Percentiles rank a stretch among this genome's conserved stretches.
Evolutionary conservation across 768 basidiomycete genomes (phyloP).

Genomic region (Thelephora ganbajun): DNA sequence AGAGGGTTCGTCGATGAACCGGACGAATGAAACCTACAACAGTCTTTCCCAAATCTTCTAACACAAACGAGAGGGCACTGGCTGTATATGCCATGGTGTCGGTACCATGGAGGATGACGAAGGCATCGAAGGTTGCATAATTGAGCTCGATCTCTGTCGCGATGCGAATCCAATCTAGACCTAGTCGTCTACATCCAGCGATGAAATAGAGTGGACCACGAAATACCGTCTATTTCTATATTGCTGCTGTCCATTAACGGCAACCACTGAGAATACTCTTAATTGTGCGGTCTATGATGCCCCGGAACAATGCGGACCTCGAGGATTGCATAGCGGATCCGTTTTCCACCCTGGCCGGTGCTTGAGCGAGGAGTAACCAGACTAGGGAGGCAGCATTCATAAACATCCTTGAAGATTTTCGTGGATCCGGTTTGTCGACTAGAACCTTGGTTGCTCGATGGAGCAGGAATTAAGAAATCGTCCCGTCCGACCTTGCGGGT

Average conservation of each 20-base stretch:
- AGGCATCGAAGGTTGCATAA: conserved; percentile 75
- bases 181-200: conserved; percentile 2
- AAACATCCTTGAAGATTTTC: conserved; percentile 46
- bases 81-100: conserved; percentile 88
- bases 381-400: conserved; percentile 61
- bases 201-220: background rate
- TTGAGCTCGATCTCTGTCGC: conserved; percentile 90
- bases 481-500: conserved; percentile 59
- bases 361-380: conserved; percentile 63
- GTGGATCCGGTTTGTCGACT: conserved; percentile 21
- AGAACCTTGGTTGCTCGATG: conserved; percentile 10
- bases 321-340: conserved; percentile 74
- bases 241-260: conserved; percentile 83
- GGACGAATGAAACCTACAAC: conserved; percentile 34
- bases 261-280: conserved; percentile 46
- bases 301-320: conserved; percentile 35
- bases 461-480: conserved; percentile 22
- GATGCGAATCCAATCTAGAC: conserved; percentile 79
- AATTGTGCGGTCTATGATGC: conserved; percentile 2
- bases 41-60: conserved; percentile 89
- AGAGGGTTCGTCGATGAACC: background rate
- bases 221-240: conserved; percentile 62
- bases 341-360: conserved; percentile 46
- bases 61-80: conserved; percentile 78
- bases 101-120: conserved; percentile 82